Evolutionary conservation across 192 early-diverging fungal genomes (phyloP), one percentile per base, ranked within the genome.

Genomic region (Backusella tarrabulga): DNA sequence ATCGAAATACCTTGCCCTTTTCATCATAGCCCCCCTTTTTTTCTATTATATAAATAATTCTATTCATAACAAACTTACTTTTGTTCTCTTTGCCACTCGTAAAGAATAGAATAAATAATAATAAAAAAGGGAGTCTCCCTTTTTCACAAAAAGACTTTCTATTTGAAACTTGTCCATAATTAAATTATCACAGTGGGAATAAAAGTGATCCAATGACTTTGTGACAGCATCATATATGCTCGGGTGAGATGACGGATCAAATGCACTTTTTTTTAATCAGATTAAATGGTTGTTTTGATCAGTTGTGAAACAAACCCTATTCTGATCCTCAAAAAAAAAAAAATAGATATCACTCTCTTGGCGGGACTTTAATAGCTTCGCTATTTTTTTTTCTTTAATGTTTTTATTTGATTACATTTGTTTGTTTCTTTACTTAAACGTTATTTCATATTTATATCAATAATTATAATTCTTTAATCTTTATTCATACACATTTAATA

Each of bases 161-260:
- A 63, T 63, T 63, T 63, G 56, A 63, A 63, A 63, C 56, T 63
- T 63, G 23, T 63, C 56, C 23, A 63, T 63, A 63, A 29, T 29
- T 26, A 63, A 63, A 4, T 26, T 63, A 29, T 12, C 8, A 29
- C 23, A 14, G 56, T 63, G 56, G 56, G 56, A 63, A 63, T 63
- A 63, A 36, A 70, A 70, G 21, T 6, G 67, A 68, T 36, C 35
- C 19, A 36, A 36, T 38, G 67, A 41, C 68, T 41, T 36, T 70
- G 21, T 50, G 7, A 50, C 19, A 50, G 46, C 19, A 50, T n/a
- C 0, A 50, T 19, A n/a, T 60, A 26, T 26, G 21, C 11, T 60
- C 23, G 54, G 54, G 23, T 60, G n/a, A 26, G 54, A 60, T 60
- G 54, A 60, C 23, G 54, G 54, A 60, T 60, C 54, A 60, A 60